Conservation (phyloP, 1,284 basidiomycete species). For the Vanrija sp. region DNA sequence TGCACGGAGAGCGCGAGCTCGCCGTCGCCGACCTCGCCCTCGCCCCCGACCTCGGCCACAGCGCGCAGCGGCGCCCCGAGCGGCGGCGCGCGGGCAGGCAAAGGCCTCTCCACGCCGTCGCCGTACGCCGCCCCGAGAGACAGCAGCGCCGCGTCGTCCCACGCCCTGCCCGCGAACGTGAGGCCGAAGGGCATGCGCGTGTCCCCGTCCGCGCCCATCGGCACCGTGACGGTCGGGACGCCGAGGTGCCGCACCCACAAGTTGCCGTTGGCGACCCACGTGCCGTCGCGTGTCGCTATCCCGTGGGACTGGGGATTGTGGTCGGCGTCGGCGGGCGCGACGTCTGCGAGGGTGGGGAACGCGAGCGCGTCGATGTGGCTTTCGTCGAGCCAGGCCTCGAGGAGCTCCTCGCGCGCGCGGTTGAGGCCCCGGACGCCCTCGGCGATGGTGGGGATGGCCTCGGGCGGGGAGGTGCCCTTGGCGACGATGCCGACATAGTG, state of each 20-base stretch:
- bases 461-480: neutral
- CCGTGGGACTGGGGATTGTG: neutral
- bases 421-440: conserved; percentile 1
- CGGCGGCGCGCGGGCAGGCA: conserved; percentile 1
- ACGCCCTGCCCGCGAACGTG: conserved; percentile 2
- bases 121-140: neutral
- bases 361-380: neutral
- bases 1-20: neutral
- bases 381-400: conserved; percentile 9
- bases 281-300: neutral
- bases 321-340: conserved; percentile 5
- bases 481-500: neutral
- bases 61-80: neutral
- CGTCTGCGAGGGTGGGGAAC: neutral
- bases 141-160: conserved; percentile 6
- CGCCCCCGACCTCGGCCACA: neutral
- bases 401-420: conserved; percentile 3
- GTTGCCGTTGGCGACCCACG: conserved; percentile 12
- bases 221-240: conserved; percentile 6
- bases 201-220: conserved; percentile 6
- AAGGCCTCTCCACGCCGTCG: neutral
- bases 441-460: neutral
- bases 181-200: conserved; percentile 10
- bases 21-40: neutral
- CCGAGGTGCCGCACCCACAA: conserved; percentile 4